Evolutionary conservation across 2,329 filamentous ascomycete genomes (phyloP), one percentile per base, ranked within the genome.

Genomic region (Malbranchea zuffiana): DNA sequence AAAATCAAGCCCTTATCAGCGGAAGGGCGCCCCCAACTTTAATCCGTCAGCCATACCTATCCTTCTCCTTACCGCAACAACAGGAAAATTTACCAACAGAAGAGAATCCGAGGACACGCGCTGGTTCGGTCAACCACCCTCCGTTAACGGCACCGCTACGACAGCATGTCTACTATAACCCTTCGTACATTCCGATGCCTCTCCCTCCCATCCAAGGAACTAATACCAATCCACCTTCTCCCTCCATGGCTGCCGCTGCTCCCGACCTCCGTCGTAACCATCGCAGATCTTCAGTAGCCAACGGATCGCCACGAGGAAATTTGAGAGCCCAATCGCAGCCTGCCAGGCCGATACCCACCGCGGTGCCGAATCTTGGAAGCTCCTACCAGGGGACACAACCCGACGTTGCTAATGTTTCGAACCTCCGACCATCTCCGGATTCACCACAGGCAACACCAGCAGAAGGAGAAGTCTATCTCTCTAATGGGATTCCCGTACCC

Each of bases 241-340:
- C 65, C 6, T 64, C 62, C 12, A 48, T 62, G 13, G 43, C 50
- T 28, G 44, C 53, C 19, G 55, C 53, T 16, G 48, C 59, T 20
- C 62, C 63, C 30, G 65, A 68, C 40, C 48, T 58, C 29, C 62
- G 63, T 27, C 62, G 64, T 20, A 65, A 56, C 40, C 57, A 59
- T 21, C 60, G 66, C 29, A 57, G 65, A 36, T 62, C 63, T 8
- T 67, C 64, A 3, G 53, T 60, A 37, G 57, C 57, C 8, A 63
- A 61, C 37, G 57, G 56, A 6, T 61, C 62, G 13, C 57, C 63
- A 3, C 58, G 57, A 21, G 56, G 55, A 19, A 62, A 59, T 15
- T 43, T 67, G 19, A 53, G 65, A 37, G 65, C 65, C n/a, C 65
- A 68, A 16, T 68, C 65, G n/a, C 65, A 68, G 40, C 65, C 65